Evolutionary conservation across 306 rosid species (phyloP).

Genomic region (Glycyrrhiza uralensis): DNA sequence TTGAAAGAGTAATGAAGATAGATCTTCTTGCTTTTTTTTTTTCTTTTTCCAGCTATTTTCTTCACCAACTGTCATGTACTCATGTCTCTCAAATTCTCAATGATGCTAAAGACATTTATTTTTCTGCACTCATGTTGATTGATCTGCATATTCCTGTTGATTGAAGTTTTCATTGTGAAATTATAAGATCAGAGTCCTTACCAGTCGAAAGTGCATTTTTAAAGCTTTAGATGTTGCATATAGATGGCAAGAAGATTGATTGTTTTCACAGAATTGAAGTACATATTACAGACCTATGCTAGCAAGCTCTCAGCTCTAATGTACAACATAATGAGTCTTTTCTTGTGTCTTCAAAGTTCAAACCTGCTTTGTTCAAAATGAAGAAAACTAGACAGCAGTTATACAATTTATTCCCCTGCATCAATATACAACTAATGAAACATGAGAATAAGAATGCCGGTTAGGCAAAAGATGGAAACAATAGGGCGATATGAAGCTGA

Average conservation of each 20-base stretch:
- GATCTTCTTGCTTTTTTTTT: neutral
- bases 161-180: slow-evolving; percentile 10
- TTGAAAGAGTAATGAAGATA: neutral
- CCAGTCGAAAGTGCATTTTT: neutral
- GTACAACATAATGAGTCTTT: neutral
- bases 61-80: neutral
- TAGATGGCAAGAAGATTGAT: slow-evolving; percentile 3
- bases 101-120: neutral
- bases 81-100: neutral
- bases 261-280: neutral
- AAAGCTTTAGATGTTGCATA: slow-evolving; percentile 8
- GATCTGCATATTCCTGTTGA: neutral
- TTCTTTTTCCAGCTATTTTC: neutral
- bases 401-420: neutral
- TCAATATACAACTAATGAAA: neutral
- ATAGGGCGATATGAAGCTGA: neutral
- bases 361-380: slow-evolving; percentile 5
- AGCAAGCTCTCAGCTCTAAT: neutral
- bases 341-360: slow-evolving; percentile 13
- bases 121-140: neutral
- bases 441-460: neutral
- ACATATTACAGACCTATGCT: neutral
- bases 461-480: neutral
- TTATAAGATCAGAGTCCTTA: neutral
- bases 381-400: neutral